Conservation (phyloP, 228 moss, liverwort and hornwort species). For the Sphagnum fallax region DNA sequence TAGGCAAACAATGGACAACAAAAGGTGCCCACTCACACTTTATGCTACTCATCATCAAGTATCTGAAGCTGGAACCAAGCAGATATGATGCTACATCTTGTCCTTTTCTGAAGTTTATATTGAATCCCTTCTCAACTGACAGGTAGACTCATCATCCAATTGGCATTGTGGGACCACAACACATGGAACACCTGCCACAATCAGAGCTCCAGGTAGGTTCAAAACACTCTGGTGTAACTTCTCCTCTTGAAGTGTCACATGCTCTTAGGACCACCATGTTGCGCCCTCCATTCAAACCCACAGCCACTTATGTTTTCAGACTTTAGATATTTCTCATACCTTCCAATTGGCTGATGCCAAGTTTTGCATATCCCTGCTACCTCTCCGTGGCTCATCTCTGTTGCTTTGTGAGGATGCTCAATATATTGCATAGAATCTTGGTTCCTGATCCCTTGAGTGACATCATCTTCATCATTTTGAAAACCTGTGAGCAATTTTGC, state of each 20-base stretch:
- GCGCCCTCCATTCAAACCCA: conserved; percentile 10
- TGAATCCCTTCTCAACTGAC: conserved; percentile 4
- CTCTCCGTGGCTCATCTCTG: not conserved
- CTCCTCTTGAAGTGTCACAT: conserved; percentile 9
- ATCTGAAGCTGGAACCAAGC: conserved; percentile 9
- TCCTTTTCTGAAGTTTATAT: conserved; percentile 6
- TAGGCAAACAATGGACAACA: conserved; percentile 13
- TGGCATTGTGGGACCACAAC: conserved; percentile 15
- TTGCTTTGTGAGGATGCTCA: not conserved
- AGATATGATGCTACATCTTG: conserved; percentile 15
- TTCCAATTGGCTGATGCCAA: not conserved
- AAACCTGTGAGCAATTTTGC: no score
- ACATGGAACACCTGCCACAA: conserved; percentile 11
- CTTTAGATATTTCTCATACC: not conserved
- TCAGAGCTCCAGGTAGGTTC: conserved; percentile 11
- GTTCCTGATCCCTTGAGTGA: not conserved
- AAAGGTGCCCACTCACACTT: conserved; percentile 12
- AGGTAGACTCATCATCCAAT: conserved; percentile 15
- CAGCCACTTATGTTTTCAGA: conserved; percentile 7
- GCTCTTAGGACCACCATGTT: conserved; percentile 23
- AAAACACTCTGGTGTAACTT: conserved; percentile 16
- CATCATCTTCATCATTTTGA: not conserved
- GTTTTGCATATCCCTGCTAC: not conserved
- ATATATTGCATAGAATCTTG: not conserved
- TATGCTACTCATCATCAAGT: conserved; percentile 6